phyloP scores from a whole-genome alignment of 805 yeast species.

The Nakazawaea ernobii region DNA sequence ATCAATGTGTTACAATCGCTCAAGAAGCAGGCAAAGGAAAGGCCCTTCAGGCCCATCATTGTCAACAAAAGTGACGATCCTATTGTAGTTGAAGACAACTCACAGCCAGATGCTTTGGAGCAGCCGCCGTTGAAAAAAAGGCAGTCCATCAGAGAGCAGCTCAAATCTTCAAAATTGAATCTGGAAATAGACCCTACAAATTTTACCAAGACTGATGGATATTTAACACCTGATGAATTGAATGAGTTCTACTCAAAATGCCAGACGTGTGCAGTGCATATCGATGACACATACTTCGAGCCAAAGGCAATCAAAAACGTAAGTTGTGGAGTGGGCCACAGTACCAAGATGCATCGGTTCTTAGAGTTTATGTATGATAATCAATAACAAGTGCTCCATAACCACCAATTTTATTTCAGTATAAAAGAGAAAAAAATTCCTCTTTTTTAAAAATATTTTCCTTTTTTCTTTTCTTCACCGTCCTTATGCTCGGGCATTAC shows the following conservation, averaged over 20 bases:
- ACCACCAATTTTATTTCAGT: slow-evolving; percentile 1
- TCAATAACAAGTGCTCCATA: slow-evolving; percentile 6
- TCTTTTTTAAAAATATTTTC: background rate
- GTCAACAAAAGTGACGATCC: background rate
- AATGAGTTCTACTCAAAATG: slow-evolving; percentile 34
- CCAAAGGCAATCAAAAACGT: slow-evolving; percentile 17
- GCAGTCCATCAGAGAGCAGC: slow-evolving; percentile 11
- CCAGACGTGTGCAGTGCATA: slow-evolving; percentile 24
- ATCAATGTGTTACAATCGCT: slow-evolving; percentile 4
- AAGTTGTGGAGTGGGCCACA: slow-evolving; percentile 18
- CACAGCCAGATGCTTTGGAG: background rate
- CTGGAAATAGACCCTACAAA: slow-evolving; percentile 10
- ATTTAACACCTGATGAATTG: slow-evolving; percentile 31
- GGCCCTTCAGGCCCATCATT: slow-evolving; percentile 2
- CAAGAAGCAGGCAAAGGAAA: slow-evolving; percentile 1
- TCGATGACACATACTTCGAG: slow-evolving; percentile 16
- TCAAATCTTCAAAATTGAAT: background rate
- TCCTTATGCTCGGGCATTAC: slow-evolving; percentile 98
- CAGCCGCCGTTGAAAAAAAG: background rate
- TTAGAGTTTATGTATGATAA: slow-evolving; percentile 13
- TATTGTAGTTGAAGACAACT: background rate
- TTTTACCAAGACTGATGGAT: slow-evolving; percentile 30
- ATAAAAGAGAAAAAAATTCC: background rate
- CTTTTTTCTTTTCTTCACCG: slow-evolving; percentile 11
- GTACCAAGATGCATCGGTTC: slow-evolving; percentile 16